Base-by-base conservation (phyloP, 371 early-diverging fungal genomes). In the Mucor mucedo region DNA sequence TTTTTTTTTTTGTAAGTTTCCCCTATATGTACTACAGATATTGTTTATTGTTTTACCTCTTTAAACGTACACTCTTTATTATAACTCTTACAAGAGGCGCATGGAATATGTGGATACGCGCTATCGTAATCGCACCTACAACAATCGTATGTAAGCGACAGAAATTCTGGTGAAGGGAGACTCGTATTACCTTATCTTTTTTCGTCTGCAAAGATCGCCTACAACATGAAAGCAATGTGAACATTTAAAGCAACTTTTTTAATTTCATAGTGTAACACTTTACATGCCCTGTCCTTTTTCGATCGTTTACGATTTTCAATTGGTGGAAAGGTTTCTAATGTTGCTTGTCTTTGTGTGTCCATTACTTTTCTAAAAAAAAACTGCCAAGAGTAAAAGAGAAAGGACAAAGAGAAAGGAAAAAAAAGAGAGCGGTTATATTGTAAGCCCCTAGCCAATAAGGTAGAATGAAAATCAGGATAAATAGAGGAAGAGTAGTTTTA, bases 191-290 rank as follows among this genome's bases (percentile, higher is more conserved):
- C 71, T 63, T 38, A 63, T 71, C 52, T 71, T 71, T n/a, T 71
- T 70, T 9, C 66, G 59, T 58, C 71, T 55, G 60, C 71, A 71
- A 13, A 67, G 49, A 39, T 71, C 71, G 29, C 71, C 71, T 71
- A 49, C 32, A 27, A 55, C 58, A 4, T 27, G 41, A 41, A 33
- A 45, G 30, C 14, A 0, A 5, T 41, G 11, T 21, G 3, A 30
- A 55, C 14, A 30, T 3, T 5, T 44, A 45, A 32, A 35, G 41
- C 5, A 13, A 21, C 21, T 21, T 21, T 21, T 21, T 21, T 21
- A 21, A 21, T 21, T 21, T 1, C 21, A 21, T 21, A 21, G 21
- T 21, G 21, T 21, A 21, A 35, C 4, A 35, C 35, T 58, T 61
- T 65, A 69, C 70, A 69, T 2, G 70, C 70, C 58, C 70, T 53